Evolutionary conservation across 768 basidiomycete genomes (phyloP), one percentile per base, ranked within the genome.

Genomic region (Tricholomella constricta): DNA sequence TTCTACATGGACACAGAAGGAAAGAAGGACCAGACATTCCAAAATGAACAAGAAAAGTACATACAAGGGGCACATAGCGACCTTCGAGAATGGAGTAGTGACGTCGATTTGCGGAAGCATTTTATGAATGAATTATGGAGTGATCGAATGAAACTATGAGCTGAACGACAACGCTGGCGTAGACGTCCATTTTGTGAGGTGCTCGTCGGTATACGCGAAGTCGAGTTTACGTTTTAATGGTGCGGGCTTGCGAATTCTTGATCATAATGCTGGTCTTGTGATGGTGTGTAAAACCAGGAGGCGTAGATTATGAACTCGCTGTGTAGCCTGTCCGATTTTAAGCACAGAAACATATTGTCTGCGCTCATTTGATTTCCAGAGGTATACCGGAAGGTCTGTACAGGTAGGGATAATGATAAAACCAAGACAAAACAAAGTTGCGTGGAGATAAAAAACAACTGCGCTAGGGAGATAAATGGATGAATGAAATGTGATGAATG

Each of bases 401-500:
- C 52, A 57, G 20, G 51, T 48, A 7, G 50, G 46, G 25, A 34
- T 57, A 27, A 37, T 32, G 23, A 45, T 41, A 48, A 36, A 45
- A 54, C 12, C 48, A 58, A 58, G 35, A 58, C 52, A 54, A 58
- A 58, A 19, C 56, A 51, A 55, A 51, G 38, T 10, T 53, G 56
- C 37, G 38, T 42, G 56, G 41, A 41, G 35, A 43, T 54, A 50
- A 45, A 54, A 50, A n/a, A n/a, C n/a, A 47, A 34, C 43, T 34
- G 48, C 47, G 48, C n/a, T n/a, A n/a, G n/a, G n/a, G n/a, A n/a
- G 45, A 31, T 38, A 10, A 38, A 38, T 17, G 6, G 41, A 32
- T 56, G 50, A 52, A 45, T 45, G 52, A 35, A 46, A 54, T 44
- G 52, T 36, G 41, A 57, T 47, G 56, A 50, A 50, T 48, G 29